Conservation (phyloP, 345 rosid genomes). For the Lepidium sativum region DNA sequence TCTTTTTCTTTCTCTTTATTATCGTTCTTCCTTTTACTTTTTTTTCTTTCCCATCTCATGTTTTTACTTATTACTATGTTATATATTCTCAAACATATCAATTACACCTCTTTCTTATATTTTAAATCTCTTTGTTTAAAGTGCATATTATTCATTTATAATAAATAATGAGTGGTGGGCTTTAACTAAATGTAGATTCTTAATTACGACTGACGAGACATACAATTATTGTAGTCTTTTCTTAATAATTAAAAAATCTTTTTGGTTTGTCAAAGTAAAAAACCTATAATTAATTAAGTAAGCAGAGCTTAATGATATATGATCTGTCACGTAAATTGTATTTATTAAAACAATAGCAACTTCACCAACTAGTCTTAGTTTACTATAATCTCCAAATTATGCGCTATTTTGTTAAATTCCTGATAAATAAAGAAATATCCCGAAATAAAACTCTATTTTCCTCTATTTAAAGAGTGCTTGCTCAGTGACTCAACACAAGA, state of each 20-base stretch:
- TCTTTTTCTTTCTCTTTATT: too few relatives aligned
- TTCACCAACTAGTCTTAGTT: constrained; percentile 16
- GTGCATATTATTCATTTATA: neutral
- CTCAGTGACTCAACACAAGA: constrained; percentile 17
- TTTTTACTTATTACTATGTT: too few relatives aligned
- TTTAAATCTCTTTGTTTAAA: too few relatives aligned
- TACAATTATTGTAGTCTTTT: neutral
- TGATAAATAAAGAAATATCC: neutral
- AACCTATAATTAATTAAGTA: neutral
- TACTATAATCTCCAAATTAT: constrained; percentile 1
- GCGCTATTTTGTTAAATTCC: neutral
- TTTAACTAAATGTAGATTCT: neutral
- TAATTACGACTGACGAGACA: neutral
- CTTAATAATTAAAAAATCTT: neutral
- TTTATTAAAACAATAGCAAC: neutral
- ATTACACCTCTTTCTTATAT: too few relatives aligned
- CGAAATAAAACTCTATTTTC: constrained; percentile 6
- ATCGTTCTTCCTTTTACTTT: too few relatives aligned
- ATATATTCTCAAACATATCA: too few relatives aligned
- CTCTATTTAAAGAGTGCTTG: constrained; percentile 21
- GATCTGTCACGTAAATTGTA: neutral
- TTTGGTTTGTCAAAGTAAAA: constrained; percentile 3
- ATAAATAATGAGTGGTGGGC: neutral
- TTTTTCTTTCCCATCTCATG: too few relatives aligned
- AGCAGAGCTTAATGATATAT: neutral